Percentiles rank a stretch among this genome's conserved stretches.
Evolutionary conservation across 169 alveolate genomes (phyloP).

Genomic region (Theileria parva): DNA sequence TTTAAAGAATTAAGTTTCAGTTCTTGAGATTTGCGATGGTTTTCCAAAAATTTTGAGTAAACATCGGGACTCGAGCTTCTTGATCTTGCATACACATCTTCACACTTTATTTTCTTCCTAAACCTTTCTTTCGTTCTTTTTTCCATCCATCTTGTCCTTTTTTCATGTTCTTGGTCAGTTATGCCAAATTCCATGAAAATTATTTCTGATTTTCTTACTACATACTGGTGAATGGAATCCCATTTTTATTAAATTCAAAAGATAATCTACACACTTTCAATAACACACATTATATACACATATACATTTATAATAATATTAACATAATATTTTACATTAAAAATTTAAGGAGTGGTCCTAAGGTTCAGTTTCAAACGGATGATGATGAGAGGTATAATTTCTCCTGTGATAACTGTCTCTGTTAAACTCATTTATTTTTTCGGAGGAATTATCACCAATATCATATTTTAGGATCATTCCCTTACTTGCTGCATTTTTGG

Average conservation of each 20-base stretch:
- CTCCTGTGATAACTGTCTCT: neutral
- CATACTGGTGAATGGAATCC: neutral
- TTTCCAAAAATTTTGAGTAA: constrained; percentile 11
- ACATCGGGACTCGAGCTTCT: constrained; percentile 33
- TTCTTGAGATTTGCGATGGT: constrained; percentile 13
- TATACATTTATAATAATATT: too few relatives aligned
- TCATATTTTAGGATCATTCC: neutral
- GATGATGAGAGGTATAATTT: neutral
- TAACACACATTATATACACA: neutral
- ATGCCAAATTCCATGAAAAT: neutral
- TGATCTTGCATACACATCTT: constrained; percentile 30
- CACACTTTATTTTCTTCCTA: constrained; percentile 19
- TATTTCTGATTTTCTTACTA: too few relatives aligned
- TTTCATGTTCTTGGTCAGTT: neutral
- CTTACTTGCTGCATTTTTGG: neutral
- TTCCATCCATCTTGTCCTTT: constrained; percentile 18
- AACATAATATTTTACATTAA: too few relatives aligned
- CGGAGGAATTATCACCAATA: neutral
- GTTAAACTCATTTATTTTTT: neutral
- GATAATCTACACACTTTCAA: too few relatives aligned
- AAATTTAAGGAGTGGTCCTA: neutral
- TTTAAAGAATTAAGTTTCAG: neutral
- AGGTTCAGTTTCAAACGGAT: neutral
- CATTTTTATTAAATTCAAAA: neutral
- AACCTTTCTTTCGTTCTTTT: constrained; percentile 10